Percentiles rank a stretch among this genome's conserved stretches.
Conservation (phyloP, 257 asterid species). For the Solanum sejunctum region DNA sequence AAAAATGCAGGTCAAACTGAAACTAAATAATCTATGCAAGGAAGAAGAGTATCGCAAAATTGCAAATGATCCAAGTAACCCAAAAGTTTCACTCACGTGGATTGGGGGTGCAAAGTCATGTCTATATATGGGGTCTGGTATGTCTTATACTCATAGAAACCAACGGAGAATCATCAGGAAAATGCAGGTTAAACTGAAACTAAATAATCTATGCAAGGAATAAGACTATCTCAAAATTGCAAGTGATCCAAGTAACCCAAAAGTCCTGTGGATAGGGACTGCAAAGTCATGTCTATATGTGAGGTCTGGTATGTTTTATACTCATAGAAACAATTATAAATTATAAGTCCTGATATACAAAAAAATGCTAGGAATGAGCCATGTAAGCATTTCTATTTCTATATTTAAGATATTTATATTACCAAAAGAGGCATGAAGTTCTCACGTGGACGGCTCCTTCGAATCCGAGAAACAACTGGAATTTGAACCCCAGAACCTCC, state of each 20-base stretch:
- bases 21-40: background rate
- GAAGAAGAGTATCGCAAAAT: background rate
- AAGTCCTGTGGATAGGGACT: background rate
- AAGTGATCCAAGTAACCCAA: background rate
- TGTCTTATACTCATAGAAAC: background rate
- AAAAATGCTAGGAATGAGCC: background rate
- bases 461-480: constrained; percentile 74
- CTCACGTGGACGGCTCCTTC: constrained; percentile 94
- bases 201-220: background rate
- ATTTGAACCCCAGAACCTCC: constrained; percentile 84
- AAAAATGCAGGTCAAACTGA: background rate
- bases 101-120: background rate
- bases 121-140: background rate
- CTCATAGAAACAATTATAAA: background rate
- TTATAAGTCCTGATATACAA: background rate
- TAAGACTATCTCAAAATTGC: background rate
- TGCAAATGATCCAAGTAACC: background rate
- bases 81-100: background rate
- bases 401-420: constrained; percentile 10
- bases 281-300: background rate
- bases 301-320: background rate
- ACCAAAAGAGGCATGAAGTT: constrained; percentile 65
- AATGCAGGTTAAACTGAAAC: background rate
- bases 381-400: background rate
- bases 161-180: background rate